phyloP scores from a whole-genome alignment of 768 basidiomycete species.

The Serpula lacrymans region DNA sequence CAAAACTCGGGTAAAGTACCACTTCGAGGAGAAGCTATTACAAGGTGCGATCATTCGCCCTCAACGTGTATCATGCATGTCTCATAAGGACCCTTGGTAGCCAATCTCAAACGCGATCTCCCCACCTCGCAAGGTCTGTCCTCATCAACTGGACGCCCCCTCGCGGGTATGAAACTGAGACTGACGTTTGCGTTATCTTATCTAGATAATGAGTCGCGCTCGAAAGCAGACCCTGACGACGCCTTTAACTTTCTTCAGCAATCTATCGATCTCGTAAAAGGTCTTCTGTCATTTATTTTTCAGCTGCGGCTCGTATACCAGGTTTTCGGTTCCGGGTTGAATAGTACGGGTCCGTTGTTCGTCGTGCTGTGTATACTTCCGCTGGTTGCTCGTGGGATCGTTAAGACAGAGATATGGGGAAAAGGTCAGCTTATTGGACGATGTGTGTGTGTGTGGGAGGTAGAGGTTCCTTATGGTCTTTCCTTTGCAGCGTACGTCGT shows the following conservation, averaged over 20 bases:
- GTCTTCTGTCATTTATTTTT: conserved; percentile 15
- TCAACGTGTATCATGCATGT: no score
- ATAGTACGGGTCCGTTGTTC: conserved; percentile 17
- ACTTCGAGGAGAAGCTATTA: conserved; percentile 17
- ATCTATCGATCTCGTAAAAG: conserved; percentile 8
- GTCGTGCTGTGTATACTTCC: conserved; percentile 18
- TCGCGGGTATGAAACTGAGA: no score
- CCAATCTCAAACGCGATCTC: conserved; percentile 16
- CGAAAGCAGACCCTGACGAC: neutral
- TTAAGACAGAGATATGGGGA: conserved; percentile 13
- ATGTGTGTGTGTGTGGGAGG: no score
- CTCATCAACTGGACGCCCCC: no score
- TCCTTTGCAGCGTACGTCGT: conserved; percentile 19
- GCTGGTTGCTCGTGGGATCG: neutral
- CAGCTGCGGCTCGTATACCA: conserved; percentile 18
- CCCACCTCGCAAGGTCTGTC: conserved; percentile 18
- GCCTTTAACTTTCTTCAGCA: conserved; percentile 12
- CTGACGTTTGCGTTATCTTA: no score
- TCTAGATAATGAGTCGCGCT: conserved; percentile 8
- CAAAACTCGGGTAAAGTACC: conserved; percentile 16
- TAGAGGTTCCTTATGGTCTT: no score
- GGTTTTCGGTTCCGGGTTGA: conserved; percentile 13
- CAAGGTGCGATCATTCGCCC: conserved; percentile 9
- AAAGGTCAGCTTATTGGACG: conserved; percentile 17
- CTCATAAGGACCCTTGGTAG: no score